Evolutionary conservation across 2,329 filamentous ascomycete genomes (phyloP).

Genomic region (Hypoxylon sp.): DNA sequence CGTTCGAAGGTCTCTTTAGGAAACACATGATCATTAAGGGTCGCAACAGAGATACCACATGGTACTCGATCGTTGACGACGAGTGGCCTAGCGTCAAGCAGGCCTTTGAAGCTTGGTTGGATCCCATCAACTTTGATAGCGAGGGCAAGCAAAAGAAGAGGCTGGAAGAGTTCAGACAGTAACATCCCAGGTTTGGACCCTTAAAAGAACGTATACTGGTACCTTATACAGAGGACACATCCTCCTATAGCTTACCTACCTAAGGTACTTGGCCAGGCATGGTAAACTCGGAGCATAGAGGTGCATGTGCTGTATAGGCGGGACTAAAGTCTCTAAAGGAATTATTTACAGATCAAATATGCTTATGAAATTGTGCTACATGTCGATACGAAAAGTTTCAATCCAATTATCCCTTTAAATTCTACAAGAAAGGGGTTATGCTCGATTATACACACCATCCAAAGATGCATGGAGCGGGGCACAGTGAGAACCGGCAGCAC

Average conservation of each 20-base stretch:
- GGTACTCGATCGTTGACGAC: constrained; percentile 70
- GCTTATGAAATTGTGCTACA: background rate
- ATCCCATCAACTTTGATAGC: constrained; percentile 68
- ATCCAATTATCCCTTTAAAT: background rate
- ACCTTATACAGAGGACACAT: background rate
- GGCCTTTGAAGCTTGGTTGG: constrained; percentile 69
- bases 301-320: background rate
- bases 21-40: constrained; percentile 74
- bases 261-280: background rate
- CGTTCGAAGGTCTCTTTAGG: constrained; percentile 72
- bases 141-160: constrained; percentile 66
- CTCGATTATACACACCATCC: no score
- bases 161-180: constrained; percentile 57
- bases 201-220: background rate
- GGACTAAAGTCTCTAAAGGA: background rate
- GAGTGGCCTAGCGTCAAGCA: constrained; percentile 69
- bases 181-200: background rate
- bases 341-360: background rate
- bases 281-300: background rate
- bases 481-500: background rate
- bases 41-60: constrained; percentile 70
- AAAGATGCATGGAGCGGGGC: constrained; percentile 1
- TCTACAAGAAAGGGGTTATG: background rate
- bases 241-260: background rate
- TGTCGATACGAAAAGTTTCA: background rate